Conservation (phyloP, 306 rosid genomes). For the Quercus glauca region DNA sequence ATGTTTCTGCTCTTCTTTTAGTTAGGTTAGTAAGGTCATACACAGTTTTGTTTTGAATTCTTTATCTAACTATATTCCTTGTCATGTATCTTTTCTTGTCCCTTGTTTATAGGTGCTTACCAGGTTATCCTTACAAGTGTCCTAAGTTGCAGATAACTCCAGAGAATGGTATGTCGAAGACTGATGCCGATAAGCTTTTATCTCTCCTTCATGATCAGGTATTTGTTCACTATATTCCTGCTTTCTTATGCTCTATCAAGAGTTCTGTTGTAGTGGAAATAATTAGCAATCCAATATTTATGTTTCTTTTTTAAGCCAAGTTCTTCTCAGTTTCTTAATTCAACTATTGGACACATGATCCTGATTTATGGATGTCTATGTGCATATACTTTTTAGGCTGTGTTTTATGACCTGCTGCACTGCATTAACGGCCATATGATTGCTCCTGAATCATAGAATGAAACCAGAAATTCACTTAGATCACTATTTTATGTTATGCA, state of each 20-base stretch:
- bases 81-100: slow-evolving; percentile 3
- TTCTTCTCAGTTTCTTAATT: neutral
- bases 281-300: slow-evolving; percentile 4
- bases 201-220: slow-evolving; percentile 88
- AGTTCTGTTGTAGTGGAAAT: slow-evolving; percentile 16
- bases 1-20: slow-evolving; percentile 69
- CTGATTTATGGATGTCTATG: neutral
- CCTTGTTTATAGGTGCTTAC: slow-evolving; percentile 56
- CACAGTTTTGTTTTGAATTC: slow-evolving; percentile 2
- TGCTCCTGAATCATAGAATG: neutral
- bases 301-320: neutral
- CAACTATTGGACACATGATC: neutral
- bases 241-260: slow-evolving; percentile 3
- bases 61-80: neutral
- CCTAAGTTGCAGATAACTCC: slow-evolving; percentile 84
- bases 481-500: neutral
- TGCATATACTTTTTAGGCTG: neutral
- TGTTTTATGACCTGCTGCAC: neutral
- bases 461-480: neutral
- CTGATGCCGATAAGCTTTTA: slow-evolving; percentile 60
- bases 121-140: slow-evolving; percentile 92
- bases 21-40: slow-evolving; percentile 55
- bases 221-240: neutral
- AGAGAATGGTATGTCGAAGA: slow-evolving; percentile 62
- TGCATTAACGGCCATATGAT: neutral